phyloP scores from a whole-genome alignment of 495 filamentous ascomycete genomes.

The Trichoderma reesei region DNA sequence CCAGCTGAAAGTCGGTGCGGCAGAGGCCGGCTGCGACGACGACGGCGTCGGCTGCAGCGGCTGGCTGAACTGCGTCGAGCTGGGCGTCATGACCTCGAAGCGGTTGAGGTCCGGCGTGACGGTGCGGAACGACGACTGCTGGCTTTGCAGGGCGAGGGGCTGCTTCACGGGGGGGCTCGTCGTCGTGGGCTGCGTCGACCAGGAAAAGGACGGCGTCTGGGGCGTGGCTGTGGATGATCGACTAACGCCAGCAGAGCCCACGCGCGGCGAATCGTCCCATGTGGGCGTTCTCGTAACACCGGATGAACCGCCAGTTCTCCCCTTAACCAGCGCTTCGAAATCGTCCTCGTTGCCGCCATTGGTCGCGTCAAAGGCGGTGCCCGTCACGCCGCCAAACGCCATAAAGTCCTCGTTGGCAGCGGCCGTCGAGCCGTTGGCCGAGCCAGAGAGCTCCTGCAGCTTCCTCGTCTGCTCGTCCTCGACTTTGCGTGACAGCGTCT shows the following conservation, averaged over 20 bases:
- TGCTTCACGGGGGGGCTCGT: slow-evolving; percentile 1
- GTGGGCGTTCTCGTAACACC: slow-evolving; percentile 22
- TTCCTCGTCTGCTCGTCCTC: slow-evolving; percentile 84
- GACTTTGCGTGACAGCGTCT: slow-evolving; percentile 63
- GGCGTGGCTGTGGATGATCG: slow-evolving; percentile 19
- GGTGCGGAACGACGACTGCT: slow-evolving; percentile 39
- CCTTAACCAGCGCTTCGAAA: slow-evolving; percentile 83
- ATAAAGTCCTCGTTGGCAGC: slow-evolving; percentile 47
- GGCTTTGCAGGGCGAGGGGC: slow-evolving; percentile 19
- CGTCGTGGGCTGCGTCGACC: slow-evolving; percentile 43
- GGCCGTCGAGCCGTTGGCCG: slow-evolving; percentile 23
- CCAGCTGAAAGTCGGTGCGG: slow-evolving; percentile 24
- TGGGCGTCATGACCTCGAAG: slow-evolving; percentile 40
- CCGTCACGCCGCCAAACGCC: slow-evolving; percentile 43
- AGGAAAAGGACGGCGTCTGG: slow-evolving; percentile 43
- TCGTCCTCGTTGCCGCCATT: slow-evolving; percentile 50
- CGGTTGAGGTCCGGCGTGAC: slow-evolving; percentile 45
- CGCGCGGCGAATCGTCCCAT: slow-evolving; percentile 28
- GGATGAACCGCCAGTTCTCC: slow-evolving; percentile 27
- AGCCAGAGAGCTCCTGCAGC: slow-evolving; percentile 65
- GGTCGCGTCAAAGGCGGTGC: slow-evolving; percentile 36
- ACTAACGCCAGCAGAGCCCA: slow-evolving; percentile 16
- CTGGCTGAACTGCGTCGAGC: slow-evolving; percentile 44
- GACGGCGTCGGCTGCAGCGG: slow-evolving; percentile 32
- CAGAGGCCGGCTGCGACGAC: slow-evolving; percentile 11